Evolutionary conservation across 805 yeast genomes (phyloP), one percentile per base, ranked within the genome.

Genomic region (Yamadazyma olivae): DNA sequence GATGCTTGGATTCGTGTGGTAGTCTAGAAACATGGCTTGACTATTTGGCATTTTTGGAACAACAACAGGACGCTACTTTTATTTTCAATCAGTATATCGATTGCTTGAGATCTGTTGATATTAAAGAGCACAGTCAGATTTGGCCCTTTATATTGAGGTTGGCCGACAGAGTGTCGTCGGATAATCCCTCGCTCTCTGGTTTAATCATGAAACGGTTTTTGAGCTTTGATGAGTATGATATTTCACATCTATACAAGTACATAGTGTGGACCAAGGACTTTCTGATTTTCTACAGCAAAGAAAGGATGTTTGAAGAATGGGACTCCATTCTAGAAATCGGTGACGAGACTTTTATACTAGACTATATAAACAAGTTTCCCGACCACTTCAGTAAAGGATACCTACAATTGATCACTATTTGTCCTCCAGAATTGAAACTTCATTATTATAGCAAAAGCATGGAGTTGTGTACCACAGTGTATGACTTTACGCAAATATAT

Each of bases 401-500:
- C 24, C 14, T 36, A 13, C 27, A 33, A 26, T 27, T 36, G 20
- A 31, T 31, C 12, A 5, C 14, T 3, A 17, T 13, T 3, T 6
- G 17, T 10, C 23, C 13, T n/a, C 7, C 12, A 12, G 27, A 30
- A n/a, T n/a, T 14, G n/a, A 30, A 31, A 22, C 17, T 13, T 17
- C 49, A 51, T 33, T 53, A 66, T 6, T 76, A 76, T 44, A 76
- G 74, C 35, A 61, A 65, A 15, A 79, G 80, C 1, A 44, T 86
- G 10, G 31, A 50, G 1, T 49, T 58, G 2, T 74, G 81, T 3
- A 33, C 53, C 5, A 74, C 87, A 0, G 57, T 83, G 4, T 64
- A 64, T 24, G 90, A 83, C 41, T 86, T 87, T 53, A 70, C 81
- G 0, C 48, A 64, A 15, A 62, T 85, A 0, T 87, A 76, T 53